These are phyloP conservation scores for Aspergillus panamensis DNA, from an alignment of 495 filamentous ascomycete species.

Conservation along the genomic window DNA sequence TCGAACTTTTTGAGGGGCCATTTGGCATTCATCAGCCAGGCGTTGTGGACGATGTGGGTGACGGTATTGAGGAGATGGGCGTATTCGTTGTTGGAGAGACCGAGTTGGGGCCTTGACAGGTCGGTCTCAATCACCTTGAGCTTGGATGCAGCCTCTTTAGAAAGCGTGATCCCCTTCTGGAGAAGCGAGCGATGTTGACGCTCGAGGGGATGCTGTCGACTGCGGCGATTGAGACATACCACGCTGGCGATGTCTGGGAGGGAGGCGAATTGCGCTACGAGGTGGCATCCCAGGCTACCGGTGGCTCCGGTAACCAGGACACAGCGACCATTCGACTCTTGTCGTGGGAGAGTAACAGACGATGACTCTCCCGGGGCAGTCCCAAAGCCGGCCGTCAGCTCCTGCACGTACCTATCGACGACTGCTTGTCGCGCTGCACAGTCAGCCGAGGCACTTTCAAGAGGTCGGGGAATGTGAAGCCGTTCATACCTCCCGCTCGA, in stretches of 20 bases:
- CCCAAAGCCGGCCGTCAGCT: not conserved
- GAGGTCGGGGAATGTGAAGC: not conserved
- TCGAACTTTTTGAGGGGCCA: slow-evolving; percentile 43
- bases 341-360: slow-evolving; percentile 1
- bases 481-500: slow-evolving; percentile 28
- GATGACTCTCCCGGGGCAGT: not conserved
- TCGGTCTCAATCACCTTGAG: slow-evolving; percentile 31
- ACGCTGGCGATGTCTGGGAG: slow-evolving; percentile 30
- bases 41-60: slow-evolving; percentile 55
- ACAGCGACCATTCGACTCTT: no score
- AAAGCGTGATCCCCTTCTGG: slow-evolving; percentile 33
- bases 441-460: not conserved
- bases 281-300: slow-evolving; percentile 46
- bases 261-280: slow-evolving; percentile 35
- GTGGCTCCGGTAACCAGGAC: slow-evolving; percentile 52
- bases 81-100: slow-evolving; percentile 40
- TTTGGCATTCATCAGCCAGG: slow-evolving; percentile 53
- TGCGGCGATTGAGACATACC: slow-evolving; percentile 42
- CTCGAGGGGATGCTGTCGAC: not conserved
- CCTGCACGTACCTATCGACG: slow-evolving; percentile 26
- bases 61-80: slow-evolving; percentile 33
- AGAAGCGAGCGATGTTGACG: slow-evolving; percentile 36
- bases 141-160: slow-evolving; percentile 26
- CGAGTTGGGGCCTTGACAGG: slow-evolving; percentile 41
- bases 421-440: slow-evolving; percentile 20